A percentile compares a stretch with the other conserved stretches of the same genome.
Conservation (phyloP, 345 rosid genomes). For the Bruguiera parviflora region DNA sequence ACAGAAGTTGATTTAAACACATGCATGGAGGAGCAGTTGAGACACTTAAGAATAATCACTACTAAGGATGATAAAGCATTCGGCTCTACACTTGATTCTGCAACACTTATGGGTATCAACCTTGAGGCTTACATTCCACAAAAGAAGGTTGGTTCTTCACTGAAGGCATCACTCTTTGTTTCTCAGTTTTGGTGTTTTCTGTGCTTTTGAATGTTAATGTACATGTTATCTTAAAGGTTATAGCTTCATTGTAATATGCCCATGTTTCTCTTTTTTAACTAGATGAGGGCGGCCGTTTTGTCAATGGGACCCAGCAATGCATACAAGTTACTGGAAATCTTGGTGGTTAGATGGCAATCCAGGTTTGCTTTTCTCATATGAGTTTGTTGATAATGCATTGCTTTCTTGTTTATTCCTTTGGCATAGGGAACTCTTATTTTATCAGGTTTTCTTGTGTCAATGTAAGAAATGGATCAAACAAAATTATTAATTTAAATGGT, state of each 20-base stretch:
- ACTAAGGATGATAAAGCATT: conserved; percentile 31
- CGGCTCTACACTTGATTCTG: conserved; percentile 30
- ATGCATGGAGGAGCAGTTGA: conserved; percentile 69
- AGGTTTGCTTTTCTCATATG: conserved; percentile 46
- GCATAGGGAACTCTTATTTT: conserved; percentile 6
- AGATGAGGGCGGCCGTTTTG: conserved; percentile 68
- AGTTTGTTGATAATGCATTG: neutral
- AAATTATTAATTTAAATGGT: neutral
- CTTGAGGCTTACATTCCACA: conserved; percentile 54
- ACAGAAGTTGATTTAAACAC: conserved; percentile 32
- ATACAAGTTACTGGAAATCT: conserved; percentile 54
- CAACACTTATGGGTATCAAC: conserved; percentile 44
- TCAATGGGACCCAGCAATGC: conserved; percentile 67
- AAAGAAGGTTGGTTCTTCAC: conserved; percentile 59
- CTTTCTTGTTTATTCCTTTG: neutral
- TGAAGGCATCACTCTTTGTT: neutral
- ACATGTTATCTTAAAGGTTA: neutral
- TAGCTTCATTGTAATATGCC: neutral
- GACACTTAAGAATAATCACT: conserved; percentile 52
- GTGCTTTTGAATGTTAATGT: neutral
- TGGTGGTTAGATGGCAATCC: conserved; percentile 75
- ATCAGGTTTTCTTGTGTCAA: too few relatives aligned
- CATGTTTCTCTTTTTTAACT: conserved; percentile 14
- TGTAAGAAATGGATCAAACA: neutral
- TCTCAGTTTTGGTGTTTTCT: neutral